Percentiles rank a stretch among this genome's conserved stretches.
These are phyloP conservation scores for Picea glauca DNA, from an alignment of 75 land plant genomes.

Conservation along the genomic window DNA sequence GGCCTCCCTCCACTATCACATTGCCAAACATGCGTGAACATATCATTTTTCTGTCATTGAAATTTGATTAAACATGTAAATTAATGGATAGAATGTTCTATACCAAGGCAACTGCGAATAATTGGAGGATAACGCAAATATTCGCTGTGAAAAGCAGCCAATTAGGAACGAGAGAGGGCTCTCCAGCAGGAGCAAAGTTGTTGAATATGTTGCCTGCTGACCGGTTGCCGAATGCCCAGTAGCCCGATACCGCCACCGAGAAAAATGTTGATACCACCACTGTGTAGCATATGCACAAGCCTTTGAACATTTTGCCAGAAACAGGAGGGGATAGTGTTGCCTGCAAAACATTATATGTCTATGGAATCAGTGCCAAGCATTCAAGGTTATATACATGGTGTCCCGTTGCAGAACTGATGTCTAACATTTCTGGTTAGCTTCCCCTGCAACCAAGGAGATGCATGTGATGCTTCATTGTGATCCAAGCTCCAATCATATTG, in stretches of 20 bases:
- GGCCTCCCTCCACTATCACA: not conserved
- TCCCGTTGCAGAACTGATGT: no score
- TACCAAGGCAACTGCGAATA: slow-evolving; percentile 52
- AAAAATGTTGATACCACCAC: slow-evolving; percentile 53
- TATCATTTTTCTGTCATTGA: not conserved
- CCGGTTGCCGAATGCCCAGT: slow-evolving; percentile 87
- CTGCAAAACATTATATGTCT: slow-evolving; percentile 19
- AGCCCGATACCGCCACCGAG: slow-evolving; percentile 68
- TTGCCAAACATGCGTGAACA: not conserved
- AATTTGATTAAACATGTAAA: no score
- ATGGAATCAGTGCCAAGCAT: no score
- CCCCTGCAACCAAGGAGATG: no score
- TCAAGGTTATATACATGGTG: no score
- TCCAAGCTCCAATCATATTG: no score
- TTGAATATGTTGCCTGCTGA: slow-evolving; percentile 34
- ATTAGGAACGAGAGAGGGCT: slow-evolving; percentile 44
- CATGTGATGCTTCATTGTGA: no score
- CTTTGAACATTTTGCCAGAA: slow-evolving; percentile 80
- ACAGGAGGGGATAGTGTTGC: slow-evolving; percentile 71
- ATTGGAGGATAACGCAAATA: slow-evolving; percentile 49
- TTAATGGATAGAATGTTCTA: no score
- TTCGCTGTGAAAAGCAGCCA: slow-evolving; percentile 70
- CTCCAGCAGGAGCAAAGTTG: slow-evolving; percentile 43
- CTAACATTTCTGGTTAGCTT: no score
- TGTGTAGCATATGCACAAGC: slow-evolving; percentile 56